Percentiles rank a stretch among this genome's conserved stretches.
Evolutionary conservation across 306 rosid species (phyloP).

Genomic region (Prunus salicina): DNA sequence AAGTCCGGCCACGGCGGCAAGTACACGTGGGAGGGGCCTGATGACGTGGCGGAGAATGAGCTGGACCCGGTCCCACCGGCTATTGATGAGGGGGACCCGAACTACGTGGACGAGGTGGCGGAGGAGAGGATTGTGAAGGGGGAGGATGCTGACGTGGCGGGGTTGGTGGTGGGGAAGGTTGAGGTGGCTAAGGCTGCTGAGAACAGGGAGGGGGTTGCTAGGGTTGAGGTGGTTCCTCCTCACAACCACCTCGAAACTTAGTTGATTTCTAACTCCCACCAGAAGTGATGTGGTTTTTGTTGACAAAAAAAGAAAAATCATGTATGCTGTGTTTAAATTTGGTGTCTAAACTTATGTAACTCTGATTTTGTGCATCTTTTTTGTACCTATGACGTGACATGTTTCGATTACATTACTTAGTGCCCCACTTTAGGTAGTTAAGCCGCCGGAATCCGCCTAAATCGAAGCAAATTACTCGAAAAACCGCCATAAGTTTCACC

Average conservation of each 20-base stretch:
- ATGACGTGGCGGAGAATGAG: slow-evolving; percentile 31
- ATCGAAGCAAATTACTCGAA: too few relatives aligned
- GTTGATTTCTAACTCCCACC: background rate
- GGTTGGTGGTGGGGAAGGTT: slow-evolving; percentile 50
- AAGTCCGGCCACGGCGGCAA: slow-evolving; percentile 81
- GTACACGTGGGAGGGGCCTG: slow-evolving; percentile 92
- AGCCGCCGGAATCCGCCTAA: too few relatives aligned
- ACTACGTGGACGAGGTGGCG: slow-evolving; percentile 61
- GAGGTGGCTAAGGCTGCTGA: slow-evolving; percentile 53
- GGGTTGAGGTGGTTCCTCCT: slow-evolving; percentile 79
- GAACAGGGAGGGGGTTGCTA: slow-evolving; percentile 42
- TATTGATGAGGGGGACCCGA: slow-evolving; percentile 70
- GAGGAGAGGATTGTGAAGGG: slow-evolving; percentile 33
- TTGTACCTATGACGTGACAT: too few relatives aligned
- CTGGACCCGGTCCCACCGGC: slow-evolving; percentile 56
- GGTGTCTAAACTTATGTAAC: too few relatives aligned
- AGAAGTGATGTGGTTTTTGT: too few relatives aligned
- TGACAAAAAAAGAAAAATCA: too few relatives aligned
- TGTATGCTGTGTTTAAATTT: too few relatives aligned
- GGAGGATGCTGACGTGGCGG: slow-evolving; percentile 28
- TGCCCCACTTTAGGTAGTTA: too few relatives aligned
- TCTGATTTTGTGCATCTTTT: too few relatives aligned
- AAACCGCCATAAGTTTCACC: too few relatives aligned
- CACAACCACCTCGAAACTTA: slow-evolving; percentile 15
- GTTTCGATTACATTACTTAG: too few relatives aligned